These are phyloP conservation scores for Aspergillus sp. DNA, from an alignment of 2,329 filamentous ascomycete species.

Conservation along the genomic window DNA sequence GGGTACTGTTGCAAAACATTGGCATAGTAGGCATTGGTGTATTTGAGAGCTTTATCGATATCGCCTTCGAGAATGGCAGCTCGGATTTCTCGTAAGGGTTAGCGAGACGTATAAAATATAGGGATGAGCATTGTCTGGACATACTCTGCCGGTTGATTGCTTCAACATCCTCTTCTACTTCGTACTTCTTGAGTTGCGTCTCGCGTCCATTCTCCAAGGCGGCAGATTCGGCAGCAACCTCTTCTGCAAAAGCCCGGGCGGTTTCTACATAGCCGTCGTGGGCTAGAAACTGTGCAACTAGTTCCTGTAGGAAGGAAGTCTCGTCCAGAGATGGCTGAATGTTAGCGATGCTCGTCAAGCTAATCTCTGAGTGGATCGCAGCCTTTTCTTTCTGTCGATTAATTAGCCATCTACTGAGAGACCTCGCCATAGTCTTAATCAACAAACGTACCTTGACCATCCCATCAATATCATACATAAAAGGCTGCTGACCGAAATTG, in stretches of 20 bases:
- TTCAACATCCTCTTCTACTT: constrained; percentile 78
- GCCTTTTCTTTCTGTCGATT: constrained; percentile 57
- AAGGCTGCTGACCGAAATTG: constrained; percentile 70
- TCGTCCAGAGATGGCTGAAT: constrained; percentile 69
- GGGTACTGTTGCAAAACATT: constrained; percentile 76
- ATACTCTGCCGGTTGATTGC: constrained; percentile 82
- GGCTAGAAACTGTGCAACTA: constrained; percentile 85
- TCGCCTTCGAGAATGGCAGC: constrained; percentile 86
- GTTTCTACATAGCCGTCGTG: constrained; percentile 97
- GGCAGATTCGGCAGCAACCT: constrained; percentile 72
- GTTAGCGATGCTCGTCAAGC: constrained; percentile 55
- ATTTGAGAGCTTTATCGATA: constrained; percentile 84
- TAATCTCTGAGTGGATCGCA: constrained; percentile 63
- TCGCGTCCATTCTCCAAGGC: constrained; percentile 62
- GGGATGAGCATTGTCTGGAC: constrained; percentile 26
- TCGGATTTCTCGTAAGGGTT: constrained; percentile 66
- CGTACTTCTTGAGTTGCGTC: constrained; percentile 57
- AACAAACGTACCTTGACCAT: constrained; percentile 67
- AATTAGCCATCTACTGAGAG: constrained; percentile 5
- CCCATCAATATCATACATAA: constrained; percentile 87
- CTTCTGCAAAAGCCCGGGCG: constrained; percentile 80
- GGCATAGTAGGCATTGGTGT: constrained; percentile 76
- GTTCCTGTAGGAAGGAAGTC: constrained; percentile 74
- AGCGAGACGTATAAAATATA: background rate
- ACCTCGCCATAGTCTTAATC: background rate